Evolutionary conservation across 2,329 filamentous ascomycete genomes (phyloP).

Genomic region (Zopfia rhizophila): DNA sequence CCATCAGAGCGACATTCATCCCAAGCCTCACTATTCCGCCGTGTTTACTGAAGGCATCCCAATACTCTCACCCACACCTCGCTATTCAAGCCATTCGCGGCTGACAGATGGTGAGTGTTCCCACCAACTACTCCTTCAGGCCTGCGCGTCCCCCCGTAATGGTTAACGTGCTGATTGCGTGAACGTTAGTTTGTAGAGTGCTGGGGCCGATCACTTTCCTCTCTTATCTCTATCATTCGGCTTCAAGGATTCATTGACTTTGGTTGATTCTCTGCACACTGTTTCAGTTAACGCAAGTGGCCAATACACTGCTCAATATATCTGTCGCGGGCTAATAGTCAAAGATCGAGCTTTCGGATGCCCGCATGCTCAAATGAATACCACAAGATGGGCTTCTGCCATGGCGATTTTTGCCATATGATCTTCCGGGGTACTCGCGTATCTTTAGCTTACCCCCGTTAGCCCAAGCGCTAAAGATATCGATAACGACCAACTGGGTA

Average conservation of each 20-base stretch:
- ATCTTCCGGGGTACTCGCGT: constrained; percentile 8
- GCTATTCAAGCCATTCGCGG: constrained; percentile 29
- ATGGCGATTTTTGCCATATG: constrained; percentile 21
- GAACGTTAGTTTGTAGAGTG: constrained; percentile 34
- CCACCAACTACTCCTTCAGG: constrained; percentile 18
- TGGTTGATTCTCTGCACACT: constrained; percentile 2
- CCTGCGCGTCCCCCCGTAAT: constrained; percentile 24
- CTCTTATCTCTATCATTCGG: constrained; percentile 2
- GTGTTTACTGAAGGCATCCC: constrained; percentile 28
- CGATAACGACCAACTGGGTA: constrained; percentile 9
- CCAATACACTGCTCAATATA: constrained; percentile 36
- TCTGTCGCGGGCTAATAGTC: constrained; percentile 8
- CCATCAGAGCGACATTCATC: constrained; percentile 36
- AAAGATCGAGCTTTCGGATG: too few relatives aligned
- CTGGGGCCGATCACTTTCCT: constrained; percentile 2
- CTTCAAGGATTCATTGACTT: constrained; percentile 8
- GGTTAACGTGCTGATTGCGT: constrained; percentile 36
- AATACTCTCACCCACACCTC: constrained; percentile 34
- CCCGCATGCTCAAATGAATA: constrained; percentile 29
- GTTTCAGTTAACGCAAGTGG: constrained; percentile 36
- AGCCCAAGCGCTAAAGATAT: constrained; percentile 11
- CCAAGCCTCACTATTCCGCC: constrained; percentile 25
- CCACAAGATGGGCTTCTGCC: constrained; percentile 14
- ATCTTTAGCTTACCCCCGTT: constrained; percentile 19
- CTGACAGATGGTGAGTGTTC: constrained; percentile 34